Percentiles rank a stretch among this genome's conserved stretches.
Conservation (phyloP, 306 rosid species). For the Canavalia ensiformis region DNA sequence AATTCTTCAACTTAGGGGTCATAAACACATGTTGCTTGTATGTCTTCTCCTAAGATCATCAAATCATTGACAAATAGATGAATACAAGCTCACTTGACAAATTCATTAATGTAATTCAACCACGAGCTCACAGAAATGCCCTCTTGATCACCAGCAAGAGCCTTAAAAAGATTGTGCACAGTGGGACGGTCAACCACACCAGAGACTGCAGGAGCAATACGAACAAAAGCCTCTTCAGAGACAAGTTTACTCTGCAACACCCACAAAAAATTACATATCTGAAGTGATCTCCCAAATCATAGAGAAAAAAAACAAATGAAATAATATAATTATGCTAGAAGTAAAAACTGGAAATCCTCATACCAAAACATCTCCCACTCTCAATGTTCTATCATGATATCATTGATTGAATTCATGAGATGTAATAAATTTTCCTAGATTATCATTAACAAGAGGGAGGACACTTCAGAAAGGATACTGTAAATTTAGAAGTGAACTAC, state of each 20-base stretch:
- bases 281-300: conserved; percentile 40
- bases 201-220: conserved; percentile 87
- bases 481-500: conserved; percentile 7
- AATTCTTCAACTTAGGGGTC: conserved; percentile 25
- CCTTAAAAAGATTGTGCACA: conserved; percentile 85
- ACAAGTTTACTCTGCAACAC: conserved; percentile 76
- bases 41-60: conserved; percentile 31
- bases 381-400: conserved; percentile 28
- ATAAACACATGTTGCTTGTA: conserved; percentile 41
- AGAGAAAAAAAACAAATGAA: conserved; percentile 29
- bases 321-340: not conserved
- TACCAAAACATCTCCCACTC: conserved; percentile 8
- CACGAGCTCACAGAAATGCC: conserved; percentile 83
- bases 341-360: conserved; percentile 19
- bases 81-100: conserved; percentile 74
- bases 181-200: conserved; percentile 85
- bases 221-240: conserved; percentile 82
- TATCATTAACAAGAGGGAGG: conserved; percentile 18
- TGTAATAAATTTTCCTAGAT: conserved; percentile 30
- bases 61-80: conserved; percentile 31
- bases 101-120: conserved; percentile 84
- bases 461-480: conserved; percentile 2
- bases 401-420: conserved; percentile 15
- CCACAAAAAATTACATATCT: conserved; percentile 37
- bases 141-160: conserved; percentile 78